Evolutionary conservation across 2,329 filamentous ascomycete species (phyloP), one percentile per base, ranked within the genome.

Genomic region (Cephalotrichum gorgonifer): DNA sequence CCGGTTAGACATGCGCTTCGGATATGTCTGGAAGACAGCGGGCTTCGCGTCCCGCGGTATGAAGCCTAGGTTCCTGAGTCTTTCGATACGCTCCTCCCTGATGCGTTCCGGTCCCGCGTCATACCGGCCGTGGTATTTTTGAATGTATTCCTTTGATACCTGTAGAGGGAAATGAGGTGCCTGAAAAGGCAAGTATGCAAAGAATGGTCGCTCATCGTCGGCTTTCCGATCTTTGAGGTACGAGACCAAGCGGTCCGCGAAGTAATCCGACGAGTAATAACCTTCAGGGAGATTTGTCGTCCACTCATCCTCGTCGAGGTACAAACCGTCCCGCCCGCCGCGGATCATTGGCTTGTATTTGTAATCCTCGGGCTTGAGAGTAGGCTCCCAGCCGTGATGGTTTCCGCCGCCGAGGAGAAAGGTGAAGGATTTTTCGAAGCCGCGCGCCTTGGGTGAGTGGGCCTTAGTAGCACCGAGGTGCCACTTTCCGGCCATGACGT

Each of bases 401-500:
- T 72, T 73, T 35, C 67, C 71, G 56, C 74, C 76, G 2, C 72
- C 76, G 2, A 74, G 75, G 12, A 79, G 61, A 55, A 77, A 70
- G 11, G 75, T 73, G 51, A 78, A 73, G 9, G 69, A 73, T 20
- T 67, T 66, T 47, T 76, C 69, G 54, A 80, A 80, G 1, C 76
- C 76, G n/a, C 75, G 69, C 25, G 67, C 66, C 35, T 67, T 62
- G 1, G 75, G 75, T 8, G 67, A 71, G 22, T 69, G 68, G 53
- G 78, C 73, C 25, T 48, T 27, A 25, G 28, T 75, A 7, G 77
- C 59, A 0, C 74, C 74, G 11, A 78, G 62, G 58, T 78, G 74
- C 75, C 75, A 79, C 57, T 81, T 80, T 0, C 77, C 76, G 9
- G 71, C 62, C 71, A 80, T 77, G 14, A 78, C 53, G 2, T 76